Base-by-base conservation (phyloP, 2,329 filamentous ascomycete genomes). In the Ilyonectria destructans region DNA sequence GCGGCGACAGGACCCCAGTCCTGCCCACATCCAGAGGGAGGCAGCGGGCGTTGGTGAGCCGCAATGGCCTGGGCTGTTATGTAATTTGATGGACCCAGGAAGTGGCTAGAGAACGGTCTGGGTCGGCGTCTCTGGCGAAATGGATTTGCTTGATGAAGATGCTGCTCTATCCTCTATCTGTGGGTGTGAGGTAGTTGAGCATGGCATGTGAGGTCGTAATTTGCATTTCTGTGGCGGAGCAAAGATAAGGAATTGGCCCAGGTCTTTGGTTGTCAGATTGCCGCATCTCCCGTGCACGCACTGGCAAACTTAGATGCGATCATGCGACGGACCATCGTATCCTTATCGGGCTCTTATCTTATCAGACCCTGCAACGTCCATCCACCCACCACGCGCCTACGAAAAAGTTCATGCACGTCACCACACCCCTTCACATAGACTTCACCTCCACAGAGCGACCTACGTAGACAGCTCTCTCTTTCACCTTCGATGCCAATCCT, bases 371-470 rank as follows among this genome's bases (percentile, higher is more conserved):
- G 15, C 19, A 45, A 19, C 45, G 23, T n/a, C 19, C 48, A 31
- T 51, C 48, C 23, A 13, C 29, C 33, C 37, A 35, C 49, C 35
- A 43, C 12, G 8, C 31, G 8, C 31, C 31, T 33, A 33, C 31
- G 29, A 69, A 70, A 69, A 69, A 58, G 66, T 67, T 46, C 46
- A 51, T 40, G 54, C 65, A 62, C 58, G 58, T 66, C 63, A 45
- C 56, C 17, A 9, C 37, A 57, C 35, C 19, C 13, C 43, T 46
- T 40, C 52, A 57, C 29, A 23, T 13, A 19, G n/a, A 19, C 33
- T 43, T 23, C 23, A 29, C 23, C 13, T 23, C n/a, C 46, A 6
- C 15, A 33, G 35, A 31, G 33, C 26, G 12, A 6, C 40, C 40
- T 43, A 15, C 40, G n/a, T 21, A 54, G 35, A 35, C 26, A 26